Percentiles rank a stretch among this genome's conserved stretches.
Evolutionary conservation across 2,329 filamentous ascomycete species (phyloP).

Genomic region (Drechmeria coniospora): DNA sequence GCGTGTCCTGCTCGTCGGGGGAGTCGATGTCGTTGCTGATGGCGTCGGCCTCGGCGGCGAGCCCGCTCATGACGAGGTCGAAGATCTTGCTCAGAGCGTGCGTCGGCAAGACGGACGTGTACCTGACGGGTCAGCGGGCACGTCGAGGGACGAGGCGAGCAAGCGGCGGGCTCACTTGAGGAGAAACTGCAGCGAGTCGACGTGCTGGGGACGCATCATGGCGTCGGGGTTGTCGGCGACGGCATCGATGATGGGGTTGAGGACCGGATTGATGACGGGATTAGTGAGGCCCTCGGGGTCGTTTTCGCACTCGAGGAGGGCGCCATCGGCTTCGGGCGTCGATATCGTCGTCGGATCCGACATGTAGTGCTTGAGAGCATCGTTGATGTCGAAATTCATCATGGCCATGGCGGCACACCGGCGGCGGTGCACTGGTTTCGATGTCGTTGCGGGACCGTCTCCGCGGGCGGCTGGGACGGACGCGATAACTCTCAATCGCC

Average conservation of each 20-base stretch:
- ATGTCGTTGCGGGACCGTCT: neutral
- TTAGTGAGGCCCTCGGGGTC: conserved; percentile 73
- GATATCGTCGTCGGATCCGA: conserved; percentile 74
- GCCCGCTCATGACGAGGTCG: conserved; percentile 73
- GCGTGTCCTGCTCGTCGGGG: conserved; percentile 70
- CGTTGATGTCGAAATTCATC: conserved; percentile 86
- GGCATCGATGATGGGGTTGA: conserved; percentile 86
- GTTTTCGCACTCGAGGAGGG: conserved; percentile 81
- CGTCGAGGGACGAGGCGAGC: conserved; percentile 4
- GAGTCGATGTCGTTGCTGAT: conserved; percentile 76
- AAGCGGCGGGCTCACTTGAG: conserved; percentile 67
- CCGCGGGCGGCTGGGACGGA: neutral
- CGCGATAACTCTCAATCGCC: neutral
- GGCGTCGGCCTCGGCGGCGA: conserved; percentile 72
- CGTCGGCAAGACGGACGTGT: conserved; percentile 61
- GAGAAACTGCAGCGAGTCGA: conserved; percentile 90
- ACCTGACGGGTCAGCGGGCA: conserved; percentile 54
- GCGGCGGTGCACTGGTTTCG: too few relatives aligned
- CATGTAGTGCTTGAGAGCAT: conserved; percentile 92
- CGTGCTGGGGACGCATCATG: conserved; percentile 59
- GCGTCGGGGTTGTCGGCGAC: conserved; percentile 86
- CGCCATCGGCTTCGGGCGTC: conserved; percentile 71
- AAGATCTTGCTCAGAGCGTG: conserved; percentile 84
- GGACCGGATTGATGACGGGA: conserved; percentile 63
- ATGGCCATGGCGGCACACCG: conserved; percentile 54